These are phyloP conservation scores for Gardenia jasminoides DNA, from an alignment of 257 asterid species.

Conservation along the genomic window DNA sequence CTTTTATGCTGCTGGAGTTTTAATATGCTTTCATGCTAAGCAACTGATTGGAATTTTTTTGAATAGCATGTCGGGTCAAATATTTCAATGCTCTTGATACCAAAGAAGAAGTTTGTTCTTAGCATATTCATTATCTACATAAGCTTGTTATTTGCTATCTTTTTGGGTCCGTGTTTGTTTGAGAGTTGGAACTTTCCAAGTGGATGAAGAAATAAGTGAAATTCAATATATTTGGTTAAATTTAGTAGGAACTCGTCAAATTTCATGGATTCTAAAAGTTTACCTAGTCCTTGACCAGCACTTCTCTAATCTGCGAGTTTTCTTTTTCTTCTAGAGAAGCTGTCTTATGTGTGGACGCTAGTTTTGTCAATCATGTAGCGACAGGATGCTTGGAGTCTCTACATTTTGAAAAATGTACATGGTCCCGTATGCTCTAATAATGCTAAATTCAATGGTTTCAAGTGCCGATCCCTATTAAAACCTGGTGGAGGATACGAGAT, in stretches of 20 bases:
- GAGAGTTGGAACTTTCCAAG: conserved; percentile 3
- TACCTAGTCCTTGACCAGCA: not conserved
- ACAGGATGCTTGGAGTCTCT: conserved; percentile 35
- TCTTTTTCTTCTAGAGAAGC: not conserved
- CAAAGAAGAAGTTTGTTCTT: not conserved
- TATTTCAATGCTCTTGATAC: not conserved
- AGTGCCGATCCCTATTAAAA: conserved; percentile 35
- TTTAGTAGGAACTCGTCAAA: not conserved
- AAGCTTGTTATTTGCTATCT: not conserved
- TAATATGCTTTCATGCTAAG: not conserved
- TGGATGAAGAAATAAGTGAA: not conserved
- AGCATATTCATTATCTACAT: not conserved
- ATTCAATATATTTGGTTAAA: not conserved
- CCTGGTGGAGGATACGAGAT: conserved; percentile 36
- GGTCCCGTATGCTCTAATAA: conserved; percentile 19
- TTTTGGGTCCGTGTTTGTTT: not conserved
- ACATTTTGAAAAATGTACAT: conserved; percentile 20
- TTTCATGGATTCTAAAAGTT: not conserved
- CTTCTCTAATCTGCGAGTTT: not conserved
- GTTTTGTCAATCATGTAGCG: conserved; percentile 25
- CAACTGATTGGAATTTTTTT: not conserved
- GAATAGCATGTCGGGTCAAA: not conserved
- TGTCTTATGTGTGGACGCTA: not conserved
- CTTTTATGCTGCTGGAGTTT: not conserved
- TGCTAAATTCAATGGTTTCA: conserved; percentile 25